These are phyloP conservation scores for Chlorella vulgaris DNA, from an alignment of 139 green algal genomes.

Conservation along the genomic window DNA sequence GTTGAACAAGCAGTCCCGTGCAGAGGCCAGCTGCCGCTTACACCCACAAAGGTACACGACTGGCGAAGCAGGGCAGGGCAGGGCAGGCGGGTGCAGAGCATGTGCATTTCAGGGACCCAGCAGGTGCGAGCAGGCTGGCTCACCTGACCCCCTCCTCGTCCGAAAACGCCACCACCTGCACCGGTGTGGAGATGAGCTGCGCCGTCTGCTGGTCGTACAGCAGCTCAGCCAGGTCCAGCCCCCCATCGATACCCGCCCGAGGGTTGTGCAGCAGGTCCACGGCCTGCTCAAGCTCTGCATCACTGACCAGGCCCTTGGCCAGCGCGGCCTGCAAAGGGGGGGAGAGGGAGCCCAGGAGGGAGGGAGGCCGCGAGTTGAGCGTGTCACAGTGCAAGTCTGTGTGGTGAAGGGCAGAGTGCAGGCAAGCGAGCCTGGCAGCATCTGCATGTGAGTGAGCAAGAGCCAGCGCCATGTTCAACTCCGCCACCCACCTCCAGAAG, in stretches of 20 bases:
- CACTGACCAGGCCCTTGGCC: neutral
- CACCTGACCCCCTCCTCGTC: conserved; percentile 92
- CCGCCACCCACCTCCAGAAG: conserved; percentile 47
- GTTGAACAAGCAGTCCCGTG: too few species aligned
- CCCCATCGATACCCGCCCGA: neutral
- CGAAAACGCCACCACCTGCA: conserved; percentile 84
- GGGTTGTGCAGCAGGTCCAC: neutral
- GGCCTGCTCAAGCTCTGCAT: neutral
- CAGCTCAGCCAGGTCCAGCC: conserved; percentile 35
- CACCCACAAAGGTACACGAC: too few species aligned
- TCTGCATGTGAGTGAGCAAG: too few species aligned
- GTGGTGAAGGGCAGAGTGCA: neutral
- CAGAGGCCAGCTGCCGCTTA: too few species aligned
- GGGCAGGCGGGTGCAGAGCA: too few species aligned
- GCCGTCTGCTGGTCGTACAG: conserved; percentile 36
- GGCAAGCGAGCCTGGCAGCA: too few species aligned
- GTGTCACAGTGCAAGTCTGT: neutral
- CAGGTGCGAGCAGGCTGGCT: neutral
- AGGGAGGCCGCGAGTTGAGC: neutral
- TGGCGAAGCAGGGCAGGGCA: neutral
- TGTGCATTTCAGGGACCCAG: neutral
- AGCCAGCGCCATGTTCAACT: neutral
- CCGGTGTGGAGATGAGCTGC: conserved; percentile 26
- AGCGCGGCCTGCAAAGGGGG: neutral
- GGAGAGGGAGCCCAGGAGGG: neutral